A percentile compares a stretch with the other conserved stretches of the same genome.
Conservation (phyloP, 352 stramenopile species). For the Saprolegnia parasitica region DNA sequence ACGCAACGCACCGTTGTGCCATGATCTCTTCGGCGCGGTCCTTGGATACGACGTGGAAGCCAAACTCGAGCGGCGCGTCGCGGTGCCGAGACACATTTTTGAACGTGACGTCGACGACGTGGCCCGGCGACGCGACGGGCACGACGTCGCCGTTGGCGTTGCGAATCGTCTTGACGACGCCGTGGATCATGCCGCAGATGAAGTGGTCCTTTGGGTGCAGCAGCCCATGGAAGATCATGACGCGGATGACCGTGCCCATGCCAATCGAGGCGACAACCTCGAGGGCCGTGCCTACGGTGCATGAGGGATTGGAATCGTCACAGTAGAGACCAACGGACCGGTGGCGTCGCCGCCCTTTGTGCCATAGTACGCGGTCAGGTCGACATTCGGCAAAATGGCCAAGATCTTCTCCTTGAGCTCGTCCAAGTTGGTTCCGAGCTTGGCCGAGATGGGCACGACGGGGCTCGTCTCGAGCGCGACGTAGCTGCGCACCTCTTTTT, state of each 20-base stretch:
- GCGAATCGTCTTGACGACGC: conserved; percentile 55
- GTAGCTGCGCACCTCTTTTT: conserved; percentile 62
- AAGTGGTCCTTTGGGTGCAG: conserved; percentile 70
- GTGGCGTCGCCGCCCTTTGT: conserved; percentile 24
- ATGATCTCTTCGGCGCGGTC: conserved; percentile 59
- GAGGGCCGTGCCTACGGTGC: conserved; percentile 51
- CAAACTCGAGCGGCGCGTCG: conserved; percentile 76
- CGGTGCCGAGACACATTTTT: conserved; percentile 76
- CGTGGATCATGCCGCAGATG: conserved; percentile 81
- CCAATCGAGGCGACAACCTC: conserved; percentile 66
- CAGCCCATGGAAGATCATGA: conserved; percentile 65
- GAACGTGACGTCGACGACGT: conserved; percentile 76
- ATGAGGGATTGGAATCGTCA: neutral
- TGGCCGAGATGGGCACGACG: conserved; percentile 75
- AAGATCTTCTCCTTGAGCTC: conserved; percentile 43
- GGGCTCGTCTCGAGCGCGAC: conserved; percentile 72
- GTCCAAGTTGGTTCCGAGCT: conserved; percentile 50
- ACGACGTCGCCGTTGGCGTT: conserved; percentile 59
- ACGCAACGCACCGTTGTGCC: conserved; percentile 56
- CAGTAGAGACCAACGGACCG: conserved; percentile 33
- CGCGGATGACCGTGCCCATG: conserved; percentile 59
- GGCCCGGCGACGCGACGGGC: conserved; percentile 47
- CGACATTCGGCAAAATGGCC: conserved; percentile 32
- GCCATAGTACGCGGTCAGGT: conserved; percentile 31
- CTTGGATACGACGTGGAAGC: conserved; percentile 69